A percentile compares a stretch with the other conserved stretches of the same genome.
phyloP scores from a whole-genome alignment of 352 stramenopile genomes.

The Albugo laibachii region DNA sequence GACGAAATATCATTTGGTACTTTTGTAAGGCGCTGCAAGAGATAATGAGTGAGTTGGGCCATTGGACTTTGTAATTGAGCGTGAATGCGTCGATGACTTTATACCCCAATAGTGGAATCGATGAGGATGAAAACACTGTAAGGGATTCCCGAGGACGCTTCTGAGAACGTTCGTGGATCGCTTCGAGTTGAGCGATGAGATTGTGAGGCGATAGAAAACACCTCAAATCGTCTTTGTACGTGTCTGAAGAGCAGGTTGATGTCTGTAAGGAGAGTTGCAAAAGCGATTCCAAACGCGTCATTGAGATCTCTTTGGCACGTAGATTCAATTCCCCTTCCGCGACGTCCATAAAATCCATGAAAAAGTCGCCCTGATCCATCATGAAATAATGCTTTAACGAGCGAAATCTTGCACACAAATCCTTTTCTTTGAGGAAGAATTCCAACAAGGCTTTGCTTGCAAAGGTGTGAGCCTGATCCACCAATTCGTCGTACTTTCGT shows the following conservation, averaged over 20 bases:
- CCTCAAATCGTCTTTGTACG: constrained; percentile 81
- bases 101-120: constrained; percentile 50
- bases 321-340: constrained; percentile 88
- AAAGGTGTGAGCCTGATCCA: constrained; percentile 68
- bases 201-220: constrained; percentile 75
- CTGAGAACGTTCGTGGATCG: constrained; percentile 73
- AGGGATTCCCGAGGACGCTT: constrained; percentile 36
- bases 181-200: constrained; percentile 84
- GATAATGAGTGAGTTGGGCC: constrained; percentile 94
- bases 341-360: constrained; percentile 95
- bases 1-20: constrained; percentile 98
- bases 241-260: constrained; percentile 72
- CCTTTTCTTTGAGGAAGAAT: constrained; percentile 66
- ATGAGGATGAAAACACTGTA: constrained; percentile 49
- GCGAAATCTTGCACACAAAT: constrained; percentile 46
- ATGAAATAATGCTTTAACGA: constrained; percentile 97
- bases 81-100: constrained; percentile 93
- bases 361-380: constrained; percentile 97
- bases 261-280: constrained; percentile 87
- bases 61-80: constrained; percentile 93
- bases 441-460: constrained; percentile 54
- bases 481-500: constrained; percentile 59
- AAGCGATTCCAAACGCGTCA: constrained; percentile 84
- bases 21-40: constrained; percentile 86
- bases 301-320: constrained; percentile 67